Percentiles rank a stretch among this genome's conserved stretches.
phyloP scores from a whole-genome alignment of 345 rosid species.

The Populus deltoides region DNA sequence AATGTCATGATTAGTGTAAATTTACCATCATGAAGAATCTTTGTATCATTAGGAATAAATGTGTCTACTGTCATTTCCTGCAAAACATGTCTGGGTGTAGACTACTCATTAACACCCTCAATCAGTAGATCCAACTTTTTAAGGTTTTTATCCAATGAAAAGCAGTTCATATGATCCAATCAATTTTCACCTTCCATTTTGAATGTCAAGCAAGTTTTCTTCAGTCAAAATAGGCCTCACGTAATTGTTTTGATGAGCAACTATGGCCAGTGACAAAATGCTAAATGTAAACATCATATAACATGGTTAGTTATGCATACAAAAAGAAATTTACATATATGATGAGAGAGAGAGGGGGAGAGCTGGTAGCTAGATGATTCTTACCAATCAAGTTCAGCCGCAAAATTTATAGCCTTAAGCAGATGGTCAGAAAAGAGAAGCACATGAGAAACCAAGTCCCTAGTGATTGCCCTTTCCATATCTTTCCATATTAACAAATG shows the following conservation, averaged over 20 bases:
- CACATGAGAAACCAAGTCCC: conserved; percentile 80
- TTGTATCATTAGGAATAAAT: conserved; percentile 89
- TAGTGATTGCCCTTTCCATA: conserved; percentile 86
- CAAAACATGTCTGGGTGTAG: conserved; percentile 67
- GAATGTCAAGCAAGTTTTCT: conserved; percentile 70
- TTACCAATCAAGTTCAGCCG: conserved; percentile 96
- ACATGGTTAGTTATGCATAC: conserved; percentile 9
- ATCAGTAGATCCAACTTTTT: not conserved
- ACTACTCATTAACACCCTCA: not conserved
- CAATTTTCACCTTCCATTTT: conserved; percentile 68
- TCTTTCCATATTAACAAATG: conserved; percentile 35
- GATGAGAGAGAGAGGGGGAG: not conserved
- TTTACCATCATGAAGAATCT: conserved; percentile 58
- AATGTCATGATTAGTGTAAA: conserved; percentile 8
- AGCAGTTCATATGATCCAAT: not conserved
- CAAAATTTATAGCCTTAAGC: conserved; percentile 75
- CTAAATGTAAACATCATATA: conserved; percentile 34
- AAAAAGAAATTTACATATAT: not conserved
- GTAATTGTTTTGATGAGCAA: conserved; percentile 91
- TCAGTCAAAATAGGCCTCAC: conserved; percentile 77
- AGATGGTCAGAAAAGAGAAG: conserved; percentile 68
- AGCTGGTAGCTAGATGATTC: conserved; percentile 10
- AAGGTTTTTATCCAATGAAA: not conserved
- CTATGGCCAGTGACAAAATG: conserved; percentile 74
- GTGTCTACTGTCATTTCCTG: conserved; percentile 98